These are phyloP conservation scores for Colletotrichum caudatum DNA, from an alignment of 2,329 filamentous ascomycete species.

Conservation along the genomic window DNA sequence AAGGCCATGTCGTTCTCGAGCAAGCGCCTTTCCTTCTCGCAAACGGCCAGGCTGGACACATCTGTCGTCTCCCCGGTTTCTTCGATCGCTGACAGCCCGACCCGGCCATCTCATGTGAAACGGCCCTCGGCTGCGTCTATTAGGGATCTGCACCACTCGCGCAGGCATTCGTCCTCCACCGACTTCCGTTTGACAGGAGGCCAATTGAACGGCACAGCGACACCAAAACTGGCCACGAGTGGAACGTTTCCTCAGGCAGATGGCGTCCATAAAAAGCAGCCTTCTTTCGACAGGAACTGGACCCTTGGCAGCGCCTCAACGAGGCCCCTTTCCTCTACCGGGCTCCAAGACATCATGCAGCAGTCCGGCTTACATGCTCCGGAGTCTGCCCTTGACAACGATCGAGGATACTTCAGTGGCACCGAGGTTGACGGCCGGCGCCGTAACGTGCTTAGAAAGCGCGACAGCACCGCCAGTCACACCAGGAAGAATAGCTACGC, in stretches of 20 bases:
- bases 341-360: constrained; percentile 59
- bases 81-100: constrained; percentile 59
- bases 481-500: constrained; percentile 81
- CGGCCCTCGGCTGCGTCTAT: constrained; percentile 85
- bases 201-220: constrained; percentile 49
- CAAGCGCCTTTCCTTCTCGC: constrained; percentile 62
- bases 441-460: constrained; percentile 85
- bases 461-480: constrained; percentile 69
- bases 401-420: constrained; percentile 94
- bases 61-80: constrained; percentile 57
- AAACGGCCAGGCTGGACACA: constrained; percentile 64
- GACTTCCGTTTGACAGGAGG: constrained; percentile 69
- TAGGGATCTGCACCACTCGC: constrained; percentile 83
- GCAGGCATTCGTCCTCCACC: constrained; percentile 84
- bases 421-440: constrained; percentile 82
- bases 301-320: constrained; percentile 67
- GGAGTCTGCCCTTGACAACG: constrained; percentile 72
- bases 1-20: constrained; percentile 61
- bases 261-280: constrained; percentile 70
- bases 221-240: constrained; percentile 58
- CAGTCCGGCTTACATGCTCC: constrained; percentile 54
- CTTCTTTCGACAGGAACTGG: constrained; percentile 79
- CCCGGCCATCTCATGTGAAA: constrained; percentile 63
- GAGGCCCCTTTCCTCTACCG: constrained; percentile 66
- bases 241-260: constrained; percentile 58